phyloP scores from a whole-genome alignment of 352 stramenopile genomes.

The Phytophthora sp. region DNA sequence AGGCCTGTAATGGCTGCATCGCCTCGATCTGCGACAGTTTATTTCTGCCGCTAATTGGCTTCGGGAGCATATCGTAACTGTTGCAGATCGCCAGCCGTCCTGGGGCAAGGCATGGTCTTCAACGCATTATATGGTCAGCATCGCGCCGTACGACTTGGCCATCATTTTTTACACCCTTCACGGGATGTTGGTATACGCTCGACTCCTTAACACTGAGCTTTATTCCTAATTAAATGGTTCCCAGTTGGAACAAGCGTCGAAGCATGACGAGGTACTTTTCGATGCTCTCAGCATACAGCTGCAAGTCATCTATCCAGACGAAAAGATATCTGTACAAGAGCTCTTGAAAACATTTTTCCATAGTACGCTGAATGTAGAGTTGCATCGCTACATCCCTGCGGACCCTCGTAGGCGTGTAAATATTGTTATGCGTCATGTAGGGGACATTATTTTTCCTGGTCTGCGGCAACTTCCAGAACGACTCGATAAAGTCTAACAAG shows the following conservation, averaged over 20 bases:
- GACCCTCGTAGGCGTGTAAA: background rate
- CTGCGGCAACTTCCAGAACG: background rate
- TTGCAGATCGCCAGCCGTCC: background rate
- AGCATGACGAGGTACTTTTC: background rate
- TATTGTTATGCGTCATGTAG: background rate
- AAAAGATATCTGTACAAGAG: slow-evolving; percentile 3
- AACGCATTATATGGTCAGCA: background rate
- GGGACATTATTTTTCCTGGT: background rate
- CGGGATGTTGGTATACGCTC: background rate
- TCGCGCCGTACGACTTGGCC: background rate
- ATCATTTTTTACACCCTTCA: background rate
- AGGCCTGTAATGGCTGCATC: background rate
- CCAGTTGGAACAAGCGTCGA: background rate
- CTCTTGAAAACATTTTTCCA: background rate
- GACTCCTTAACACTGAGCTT: slow-evolving; percentile 5
- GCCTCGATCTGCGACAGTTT: background rate
- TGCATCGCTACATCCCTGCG: slow-evolving; percentile 2
- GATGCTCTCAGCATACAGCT: background rate
- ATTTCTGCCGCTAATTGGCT: background rate
- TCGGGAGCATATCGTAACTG: background rate
- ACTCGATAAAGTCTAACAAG: slow-evolving; percentile 4
- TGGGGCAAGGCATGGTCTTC: background rate
- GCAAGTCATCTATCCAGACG: background rate
- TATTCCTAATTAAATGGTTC: background rate
- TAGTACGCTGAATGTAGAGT: background rate